phyloP scores from a whole-genome alignment of 257 asterid species.

The Salvia splendens region DNA sequence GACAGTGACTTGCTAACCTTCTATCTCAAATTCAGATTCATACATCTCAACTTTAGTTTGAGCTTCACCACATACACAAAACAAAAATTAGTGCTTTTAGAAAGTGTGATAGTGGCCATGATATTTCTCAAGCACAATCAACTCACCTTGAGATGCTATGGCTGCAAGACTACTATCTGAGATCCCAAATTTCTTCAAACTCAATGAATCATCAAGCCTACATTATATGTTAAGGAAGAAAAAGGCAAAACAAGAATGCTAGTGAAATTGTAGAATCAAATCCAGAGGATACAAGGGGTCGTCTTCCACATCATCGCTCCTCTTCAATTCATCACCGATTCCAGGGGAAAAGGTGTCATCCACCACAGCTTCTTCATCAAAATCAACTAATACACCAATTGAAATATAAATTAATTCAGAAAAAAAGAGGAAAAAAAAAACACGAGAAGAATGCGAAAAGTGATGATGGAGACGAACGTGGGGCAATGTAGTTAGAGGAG shows the following conservation, averaged over 20 bases:
- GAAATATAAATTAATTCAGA: not conserved
- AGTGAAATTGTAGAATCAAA: conserved; percentile 12
- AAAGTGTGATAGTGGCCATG: not conserved
- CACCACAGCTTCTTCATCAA: conserved; percentile 52
- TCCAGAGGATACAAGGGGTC: conserved; percentile 68
- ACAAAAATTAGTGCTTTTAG: conserved; percentile 8
- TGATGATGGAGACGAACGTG: conserved; percentile 37
- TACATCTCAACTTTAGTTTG: conserved; percentile 36
- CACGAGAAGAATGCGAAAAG: conserved; percentile 1
- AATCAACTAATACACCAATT: conserved; percentile 39
- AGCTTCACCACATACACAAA: conserved; percentile 43
- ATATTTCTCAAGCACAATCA: not conserved
- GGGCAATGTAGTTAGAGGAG: conserved; percentile 40
- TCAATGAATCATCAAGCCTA: conserved; percentile 76
- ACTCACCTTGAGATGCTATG: conserved; percentile 83
- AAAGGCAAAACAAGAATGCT: conserved; percentile 12
- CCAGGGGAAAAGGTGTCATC: conserved; percentile 43
- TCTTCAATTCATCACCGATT: conserved; percentile 28
- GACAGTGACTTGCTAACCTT: conserved; percentile 37
- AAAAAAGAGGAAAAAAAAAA: not conserved
- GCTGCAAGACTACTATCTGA: conserved; percentile 84
- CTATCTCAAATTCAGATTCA: conserved; percentile 39
- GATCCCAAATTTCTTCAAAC: conserved; percentile 74
- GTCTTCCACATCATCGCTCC: conserved; percentile 41
- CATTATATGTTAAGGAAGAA: conserved; percentile 46